phyloP scores from a whole-genome alignment of 768 basidiomycete species.

The Trametopsis cervina region DNA sequence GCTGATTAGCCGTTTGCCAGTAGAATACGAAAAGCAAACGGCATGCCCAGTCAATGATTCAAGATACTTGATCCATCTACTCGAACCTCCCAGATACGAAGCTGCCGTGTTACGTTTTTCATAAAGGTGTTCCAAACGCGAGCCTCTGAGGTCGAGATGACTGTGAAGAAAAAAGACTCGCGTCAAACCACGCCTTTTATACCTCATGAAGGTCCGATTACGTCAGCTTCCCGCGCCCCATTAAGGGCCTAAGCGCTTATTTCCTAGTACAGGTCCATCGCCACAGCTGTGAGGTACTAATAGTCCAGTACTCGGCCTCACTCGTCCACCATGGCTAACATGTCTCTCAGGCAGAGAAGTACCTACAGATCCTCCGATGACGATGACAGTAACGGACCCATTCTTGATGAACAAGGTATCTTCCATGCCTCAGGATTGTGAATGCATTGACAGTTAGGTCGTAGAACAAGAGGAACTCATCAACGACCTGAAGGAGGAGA shows the following conservation, averaged over 20 bases:
- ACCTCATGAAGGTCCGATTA: neutral
- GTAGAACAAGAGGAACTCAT: conserved; percentile 25
- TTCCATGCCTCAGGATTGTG: neutral
- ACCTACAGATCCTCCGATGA: conserved; percentile 19
- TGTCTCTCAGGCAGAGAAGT: conserved; percentile 15
- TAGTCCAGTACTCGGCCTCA: too few relatives aligned
- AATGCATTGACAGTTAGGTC: neutral
- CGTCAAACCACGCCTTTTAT: too few relatives aligned
- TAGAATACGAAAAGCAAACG: conserved; percentile 39
- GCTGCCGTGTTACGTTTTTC: conserved; percentile 13
- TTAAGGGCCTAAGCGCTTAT: too few relatives aligned
- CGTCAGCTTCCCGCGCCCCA: neutral
- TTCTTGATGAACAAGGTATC: conserved; percentile 24
- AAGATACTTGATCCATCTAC: conserved; percentile 33
- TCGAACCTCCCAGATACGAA: conserved; percentile 31
- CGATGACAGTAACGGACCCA: conserved; percentile 9
- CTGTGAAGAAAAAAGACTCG: conserved; percentile 26
- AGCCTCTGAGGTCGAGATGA: conserved; percentile 34
- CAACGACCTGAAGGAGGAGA: conserved; percentile 14
- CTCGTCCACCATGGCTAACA: too few relatives aligned
- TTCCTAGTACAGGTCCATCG: too few relatives aligned
- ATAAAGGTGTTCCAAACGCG: conserved; percentile 20
- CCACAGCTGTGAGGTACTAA: too few relatives aligned
- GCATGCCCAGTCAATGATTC: conserved; percentile 64
- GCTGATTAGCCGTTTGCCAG: conserved; percentile 67